Base-by-base conservation (phyloP, 2,329 filamentous ascomycete genomes). In the Diaporthe citriasiana region DNA sequence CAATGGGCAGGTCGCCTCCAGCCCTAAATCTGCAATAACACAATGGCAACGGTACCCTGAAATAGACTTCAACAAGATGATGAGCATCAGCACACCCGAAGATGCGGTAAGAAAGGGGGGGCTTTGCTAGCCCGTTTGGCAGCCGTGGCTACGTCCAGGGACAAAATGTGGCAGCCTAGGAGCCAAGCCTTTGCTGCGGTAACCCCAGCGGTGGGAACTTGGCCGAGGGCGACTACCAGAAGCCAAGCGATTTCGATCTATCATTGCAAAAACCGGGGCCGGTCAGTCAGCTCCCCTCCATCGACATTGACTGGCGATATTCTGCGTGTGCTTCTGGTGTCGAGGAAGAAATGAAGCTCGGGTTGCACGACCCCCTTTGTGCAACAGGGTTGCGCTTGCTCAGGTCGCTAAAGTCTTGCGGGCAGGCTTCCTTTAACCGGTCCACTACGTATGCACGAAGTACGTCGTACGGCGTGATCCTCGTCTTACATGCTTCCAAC, bases 71-170 rank as follows among this genome's bases (percentile, higher is more conserved):
- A 50, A 55, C 35, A 33, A 63, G 72, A 40, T 65, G 53, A 70
- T 74, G 72, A 71, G 57, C 72, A 63, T 57, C 50, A 75, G 73
- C 71, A 69, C 47, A 60, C 30, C 40, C 30, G 22, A 55, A 50
- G 53, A 57, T 75, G 71, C 65, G 56, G 73, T 75, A 66, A 71
- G 65, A 70, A 57, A 70, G 73, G 71, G 71, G 71, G 71, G 71
- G 70, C 42, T 56, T 47, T 53, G 38, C 57, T 55, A 66, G 42
- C 35, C 30, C 30, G 55, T 53, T 25, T 60, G 56, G 33, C 33
- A 71, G 17, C 66, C 57, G 47, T 33, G 40, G 47, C 45, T n/a
- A 50, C 65, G 30, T 56, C 59, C 65, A 47, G 53, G 47, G 30
- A 53, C 55, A 50, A 22, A 73, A 56, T 51, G 35, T 51, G 56